Evolutionary conservation across 441 rosid species (phyloP).

Genomic region (Bruguiera hainesii): DNA sequence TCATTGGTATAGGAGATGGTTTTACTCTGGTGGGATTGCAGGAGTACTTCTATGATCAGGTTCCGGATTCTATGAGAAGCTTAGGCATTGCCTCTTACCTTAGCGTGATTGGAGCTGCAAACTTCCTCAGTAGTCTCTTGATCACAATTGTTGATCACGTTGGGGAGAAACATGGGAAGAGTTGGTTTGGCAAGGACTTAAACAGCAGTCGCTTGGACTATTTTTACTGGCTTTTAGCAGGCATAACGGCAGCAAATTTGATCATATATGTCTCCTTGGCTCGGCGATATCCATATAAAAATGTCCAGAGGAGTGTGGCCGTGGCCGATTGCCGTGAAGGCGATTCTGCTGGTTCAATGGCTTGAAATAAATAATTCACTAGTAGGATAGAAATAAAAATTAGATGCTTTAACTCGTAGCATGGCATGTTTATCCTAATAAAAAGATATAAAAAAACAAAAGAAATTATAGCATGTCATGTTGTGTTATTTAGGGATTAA

Average conservation of each 20-base stretch:
- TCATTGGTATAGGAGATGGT: conserved; percentile 19
- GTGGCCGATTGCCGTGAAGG: neutral
- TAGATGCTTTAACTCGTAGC: no score
- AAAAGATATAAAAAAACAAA: neutral
- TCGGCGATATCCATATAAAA: conserved; percentile 57
- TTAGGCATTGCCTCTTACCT: conserved; percentile 17
- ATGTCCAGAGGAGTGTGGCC: conserved; percentile 34
- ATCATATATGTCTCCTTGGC: conserved; percentile 46
- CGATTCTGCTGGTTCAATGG: neutral
- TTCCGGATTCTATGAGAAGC: conserved; percentile 25
- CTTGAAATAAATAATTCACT: neutral
- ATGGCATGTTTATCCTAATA: neutral
- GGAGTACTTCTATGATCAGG: conserved; percentile 28
- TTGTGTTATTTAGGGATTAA: no score
- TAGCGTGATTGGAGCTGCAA: conserved; percentile 9
- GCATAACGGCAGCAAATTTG: conserved; percentile 37
- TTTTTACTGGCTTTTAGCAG: conserved; percentile 57
- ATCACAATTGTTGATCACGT: conserved; percentile 38
- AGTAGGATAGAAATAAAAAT: no score
- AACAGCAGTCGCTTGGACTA: conserved; percentile 65
- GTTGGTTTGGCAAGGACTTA: conserved; percentile 69
- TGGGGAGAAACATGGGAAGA: conserved; percentile 35
- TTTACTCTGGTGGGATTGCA: conserved; percentile 18
- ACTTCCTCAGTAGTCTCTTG: conserved; percentile 23
- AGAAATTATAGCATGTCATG: neutral